Evolutionary conservation across 257 asterid species (phyloP), one percentile per base, ranked within the genome.

Genomic region (Echites panduratus): DNA sequence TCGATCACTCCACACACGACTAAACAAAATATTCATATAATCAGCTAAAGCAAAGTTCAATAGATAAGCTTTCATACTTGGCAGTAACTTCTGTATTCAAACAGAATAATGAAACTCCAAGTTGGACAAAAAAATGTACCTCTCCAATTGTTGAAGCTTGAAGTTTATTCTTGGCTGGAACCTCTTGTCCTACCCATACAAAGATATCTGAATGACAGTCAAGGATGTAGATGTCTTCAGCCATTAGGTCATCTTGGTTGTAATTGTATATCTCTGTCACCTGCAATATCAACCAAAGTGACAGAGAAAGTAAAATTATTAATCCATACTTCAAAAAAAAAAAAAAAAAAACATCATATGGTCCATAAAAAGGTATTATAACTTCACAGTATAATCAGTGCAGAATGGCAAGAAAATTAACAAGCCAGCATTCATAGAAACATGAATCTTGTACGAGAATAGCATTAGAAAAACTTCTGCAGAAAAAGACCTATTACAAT

Each of bases 121-220:
- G 56, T 52, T 41, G 9, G 57, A 56, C 44, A 56, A 69, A 79
- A n/a, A 32, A 26, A 45, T 57, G 38, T 84, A 92, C 99, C 98
- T 92, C 89, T 57, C 90, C 99, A 58, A 90, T 79, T 74, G 79
- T 79, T 76, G 92, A 80, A 75, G 99, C 97, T 78, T 83, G 87
- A 78, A 73, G 78, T 84, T 88, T 95, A 66, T 71, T 83, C 82
- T 89, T 89, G 49, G 90, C 40, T 64, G 87, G 96, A 62, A 95
- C 97, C 70, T 84, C 83, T 63, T 87, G 93, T 61, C 99, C 99
- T 43, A 95, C 96, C 99, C 99, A 95, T 56, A 95, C 89, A 79
- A 80, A 92, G 77, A 95, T 85, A 78, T 92, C 97, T 5, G 91
- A 85, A 71, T 85, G 90, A 86, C 97, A 92, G 79, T 95, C 97